A percentile compares a stretch with the other conserved stretches of the same genome.
Evolutionary conservation across 768 basidiomycete genomes (phyloP).

Genomic region (Phylloporus scabripes): DNA sequence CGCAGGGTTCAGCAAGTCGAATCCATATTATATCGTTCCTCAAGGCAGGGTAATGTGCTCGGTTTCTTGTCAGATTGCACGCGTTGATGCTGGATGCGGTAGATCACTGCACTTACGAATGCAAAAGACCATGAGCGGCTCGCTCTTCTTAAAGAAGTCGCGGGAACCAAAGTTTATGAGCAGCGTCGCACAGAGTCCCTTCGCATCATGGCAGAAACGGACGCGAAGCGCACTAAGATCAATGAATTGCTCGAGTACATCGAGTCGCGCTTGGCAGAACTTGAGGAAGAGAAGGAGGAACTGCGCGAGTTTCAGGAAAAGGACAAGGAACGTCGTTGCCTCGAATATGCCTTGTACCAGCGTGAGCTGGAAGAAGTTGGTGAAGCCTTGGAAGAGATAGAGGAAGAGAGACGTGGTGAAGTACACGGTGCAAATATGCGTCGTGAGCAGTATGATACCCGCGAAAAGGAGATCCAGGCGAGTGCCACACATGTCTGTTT

Average conservation of each 20-base stretch:
- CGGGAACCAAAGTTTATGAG: conserved; percentile 97
- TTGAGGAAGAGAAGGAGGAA: conserved; percentile 98
- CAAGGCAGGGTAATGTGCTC: conserved; percentile 77
- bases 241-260: conserved; percentile 86
- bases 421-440: conserved; percentile 80
- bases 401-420: conserved; percentile 75
- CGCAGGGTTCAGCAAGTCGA: conserved; percentile 96
- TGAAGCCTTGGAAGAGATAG: conserved; percentile 78
- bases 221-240: conserved; percentile 88
- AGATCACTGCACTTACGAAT: conserved; percentile 96
- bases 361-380: conserved; percentile 87
- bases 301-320: conserved; percentile 94
- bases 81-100: conserved; percentile 5
- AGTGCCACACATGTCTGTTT: conserved; percentile 10
- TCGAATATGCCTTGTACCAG: conserved; percentile 93
- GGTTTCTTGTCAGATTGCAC: neutral
- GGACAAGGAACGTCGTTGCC: conserved; percentile 88
- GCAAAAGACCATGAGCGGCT: conserved; percentile 94
- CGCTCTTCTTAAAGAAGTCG: conserved; percentile 94
- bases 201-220: conserved; percentile 97
- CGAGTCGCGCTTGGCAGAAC: conserved; percentile 80
- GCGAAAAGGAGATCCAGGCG: conserved; percentile 85
- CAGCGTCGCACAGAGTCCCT: conserved; percentile 86
- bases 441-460: conserved; percentile 72
- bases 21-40: conserved; percentile 98